phyloP scores from a whole-genome alignment of 75 land plant species.

The Picea sitchensis region DNA sequence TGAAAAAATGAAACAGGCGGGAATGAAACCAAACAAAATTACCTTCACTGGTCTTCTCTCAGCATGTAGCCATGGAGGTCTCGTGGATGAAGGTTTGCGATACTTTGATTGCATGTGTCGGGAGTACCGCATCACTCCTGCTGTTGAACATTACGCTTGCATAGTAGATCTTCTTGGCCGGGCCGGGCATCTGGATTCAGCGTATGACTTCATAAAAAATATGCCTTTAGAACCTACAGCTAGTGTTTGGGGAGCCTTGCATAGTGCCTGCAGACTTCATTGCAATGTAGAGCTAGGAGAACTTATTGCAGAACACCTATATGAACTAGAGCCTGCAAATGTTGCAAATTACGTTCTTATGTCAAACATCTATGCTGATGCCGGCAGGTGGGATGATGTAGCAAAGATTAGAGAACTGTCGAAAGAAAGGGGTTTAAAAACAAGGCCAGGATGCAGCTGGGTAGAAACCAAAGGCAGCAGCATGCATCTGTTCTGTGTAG shows the following conservation, averaged over 20 bases:
- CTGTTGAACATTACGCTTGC: conserved; percentile 26
- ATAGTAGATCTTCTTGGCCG: conserved; percentile 42
- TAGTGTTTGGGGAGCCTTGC: conserved; percentile 28
- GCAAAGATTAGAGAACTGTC: background rate
- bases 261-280: conserved; percentile 21
- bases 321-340: conserved; percentile 13
- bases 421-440: conserved; percentile 1
- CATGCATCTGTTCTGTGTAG: background rate
- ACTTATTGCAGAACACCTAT: conserved; percentile 12
- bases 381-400: conserved; percentile 23
- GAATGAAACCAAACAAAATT: conserved; percentile 33
- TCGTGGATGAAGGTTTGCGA: conserved; percentile 24
- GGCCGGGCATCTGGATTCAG: conserved; percentile 29
- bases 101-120: conserved; percentile 17
- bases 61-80: conserved; percentile 42
- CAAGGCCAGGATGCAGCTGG: conserved; percentile 7
- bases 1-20: conserved; percentile 24
- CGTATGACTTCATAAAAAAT: conserved; percentile 10
- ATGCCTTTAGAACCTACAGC: conserved; percentile 31
- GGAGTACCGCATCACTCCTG: conserved; percentile 16
- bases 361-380: conserved; percentile 13
- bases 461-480: background rate
- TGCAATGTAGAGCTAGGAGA: conserved; percentile 16
- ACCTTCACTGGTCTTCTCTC: conserved; percentile 23
- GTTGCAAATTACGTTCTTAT: conserved; percentile 7